Evolutionary conservation across 2,329 filamentous ascomycete species (phyloP).

Genomic region (Aspergillus tanneri): DNA sequence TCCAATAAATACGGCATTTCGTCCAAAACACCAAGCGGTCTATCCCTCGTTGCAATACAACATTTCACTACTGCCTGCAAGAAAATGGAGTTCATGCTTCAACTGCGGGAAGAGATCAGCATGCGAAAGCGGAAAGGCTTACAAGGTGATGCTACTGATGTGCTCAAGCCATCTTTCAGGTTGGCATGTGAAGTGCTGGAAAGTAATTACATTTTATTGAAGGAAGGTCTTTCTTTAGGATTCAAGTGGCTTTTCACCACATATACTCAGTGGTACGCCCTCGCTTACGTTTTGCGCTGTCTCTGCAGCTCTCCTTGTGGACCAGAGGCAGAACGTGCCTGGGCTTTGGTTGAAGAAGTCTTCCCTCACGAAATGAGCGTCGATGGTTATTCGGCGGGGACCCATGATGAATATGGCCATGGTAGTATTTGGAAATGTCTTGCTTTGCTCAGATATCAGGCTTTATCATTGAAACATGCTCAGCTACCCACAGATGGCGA

Average conservation of each 20-base stretch:
- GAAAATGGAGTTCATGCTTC: conserved; percentile 4
- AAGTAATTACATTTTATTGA: neutral
- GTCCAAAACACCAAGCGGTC: neutral
- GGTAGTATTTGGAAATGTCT: conserved; percentile 1
- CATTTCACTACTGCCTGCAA: neutral
- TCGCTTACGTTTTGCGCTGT: neutral
- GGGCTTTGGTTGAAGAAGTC: neutral
- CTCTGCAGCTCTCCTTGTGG: neutral
- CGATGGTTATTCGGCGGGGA: neutral
- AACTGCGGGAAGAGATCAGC: neutral
- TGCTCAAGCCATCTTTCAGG: neutral
- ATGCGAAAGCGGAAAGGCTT: neutral
- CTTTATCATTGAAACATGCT: neutral
- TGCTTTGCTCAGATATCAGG: neutral
- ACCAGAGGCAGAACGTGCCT: neutral
- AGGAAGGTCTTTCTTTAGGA: neutral
- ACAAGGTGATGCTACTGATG: neutral
- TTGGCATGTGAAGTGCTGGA: neutral
- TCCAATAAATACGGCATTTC: neutral
- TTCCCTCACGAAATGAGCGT: neutral
- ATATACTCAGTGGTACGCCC: conserved; percentile 3
- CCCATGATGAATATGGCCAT: neutral
- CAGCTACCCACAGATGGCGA: neutral
- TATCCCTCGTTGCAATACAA: neutral
- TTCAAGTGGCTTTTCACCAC: neutral